Evolutionary conservation across 352 stramenopile species (phyloP).

Genomic region (Phytophthora idaei): DNA sequence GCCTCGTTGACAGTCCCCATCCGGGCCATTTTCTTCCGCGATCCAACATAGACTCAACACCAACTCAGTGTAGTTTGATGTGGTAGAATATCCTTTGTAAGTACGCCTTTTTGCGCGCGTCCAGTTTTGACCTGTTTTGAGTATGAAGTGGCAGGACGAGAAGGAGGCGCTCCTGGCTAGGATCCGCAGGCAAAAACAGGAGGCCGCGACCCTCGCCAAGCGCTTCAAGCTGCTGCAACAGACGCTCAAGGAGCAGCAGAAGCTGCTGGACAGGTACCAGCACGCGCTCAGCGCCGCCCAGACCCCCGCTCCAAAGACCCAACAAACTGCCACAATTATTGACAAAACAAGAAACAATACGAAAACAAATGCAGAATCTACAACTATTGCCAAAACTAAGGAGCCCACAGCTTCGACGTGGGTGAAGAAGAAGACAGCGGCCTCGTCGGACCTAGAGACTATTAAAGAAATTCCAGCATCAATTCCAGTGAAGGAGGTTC

Average conservation of each 20-base stretch:
- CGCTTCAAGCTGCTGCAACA: slow-evolving; percentile 70
- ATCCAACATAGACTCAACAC: slow-evolving; percentile 11
- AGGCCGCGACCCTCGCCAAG: slow-evolving; percentile 46
- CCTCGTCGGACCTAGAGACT: slow-evolving; percentile 1
- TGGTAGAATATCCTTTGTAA: slow-evolving; percentile 6
- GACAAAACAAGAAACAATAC: slow-evolving; percentile 7
- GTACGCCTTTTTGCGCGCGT: slow-evolving; percentile 19
- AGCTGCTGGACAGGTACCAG: slow-evolving; percentile 76
- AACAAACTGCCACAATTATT: neutral
- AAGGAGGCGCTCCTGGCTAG: slow-evolving; percentile 49
- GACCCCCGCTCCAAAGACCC: neutral
- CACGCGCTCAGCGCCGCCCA: slow-evolving; percentile 33
- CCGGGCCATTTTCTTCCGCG: slow-evolving; percentile 13
- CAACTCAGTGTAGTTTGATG: slow-evolving; percentile 1
- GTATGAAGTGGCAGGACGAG: slow-evolving; percentile 52
- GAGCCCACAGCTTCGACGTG: slow-evolving; percentile 1
- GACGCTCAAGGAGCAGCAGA: slow-evolving; percentile 70
- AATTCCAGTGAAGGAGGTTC: slow-evolving; percentile 8
- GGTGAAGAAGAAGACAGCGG: slow-evolving; percentile 24
- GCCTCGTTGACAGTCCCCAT: slow-evolving; percentile 9
- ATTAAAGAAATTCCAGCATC: slow-evolving; percentile 1
- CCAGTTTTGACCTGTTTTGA: slow-evolving; percentile 23
- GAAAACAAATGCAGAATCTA: neutral
- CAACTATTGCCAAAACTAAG: slow-evolving; percentile 10
- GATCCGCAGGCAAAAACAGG: slow-evolving; percentile 50